Evolutionary conservation across 176 grass and related monocot species (phyloP).

Genomic region (Cenchrus americanus): DNA sequence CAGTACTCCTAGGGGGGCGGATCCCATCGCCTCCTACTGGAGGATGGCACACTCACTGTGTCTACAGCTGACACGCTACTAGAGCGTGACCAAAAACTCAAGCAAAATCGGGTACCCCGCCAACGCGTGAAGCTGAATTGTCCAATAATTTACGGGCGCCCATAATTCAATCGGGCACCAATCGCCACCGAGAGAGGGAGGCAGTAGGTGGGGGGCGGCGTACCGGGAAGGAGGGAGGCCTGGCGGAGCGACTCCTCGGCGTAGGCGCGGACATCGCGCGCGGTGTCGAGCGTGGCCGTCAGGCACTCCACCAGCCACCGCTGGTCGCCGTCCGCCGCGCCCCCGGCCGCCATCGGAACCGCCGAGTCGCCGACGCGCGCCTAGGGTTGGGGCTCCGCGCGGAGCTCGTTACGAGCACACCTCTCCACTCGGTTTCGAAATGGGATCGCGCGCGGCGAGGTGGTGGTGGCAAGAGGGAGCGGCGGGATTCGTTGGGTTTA

Average conservation of each 20-base stretch:
- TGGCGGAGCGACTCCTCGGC: conserved; percentile 92
- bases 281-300: conserved; percentile 80
- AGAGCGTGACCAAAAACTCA: neutral
- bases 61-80: neutral
- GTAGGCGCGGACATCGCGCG: conserved; percentile 76
- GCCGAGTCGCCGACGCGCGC: conserved; percentile 32
- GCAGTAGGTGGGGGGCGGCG: neutral
- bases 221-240: conserved; percentile 77
- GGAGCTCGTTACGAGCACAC: neutral
- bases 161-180: neutral
- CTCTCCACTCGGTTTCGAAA: neutral
- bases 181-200: neutral
- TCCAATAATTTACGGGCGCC: neutral
- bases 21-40: neutral
- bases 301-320: conserved; percentile 88
- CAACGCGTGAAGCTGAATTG: neutral
- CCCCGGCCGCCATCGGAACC: conserved; percentile 35
- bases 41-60: neutral
- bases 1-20: neutral
- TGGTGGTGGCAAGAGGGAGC: neutral
- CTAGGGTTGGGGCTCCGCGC: conserved; percentile 15
- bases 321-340: conserved; percentile 75
- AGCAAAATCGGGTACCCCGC: neutral
- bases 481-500: conserved; percentile 24
- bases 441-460: conserved; percentile 31